phyloP scores from a whole-genome alignment of 352 stramenopile species.

The Pythium rhizo-oryzae region DNA sequence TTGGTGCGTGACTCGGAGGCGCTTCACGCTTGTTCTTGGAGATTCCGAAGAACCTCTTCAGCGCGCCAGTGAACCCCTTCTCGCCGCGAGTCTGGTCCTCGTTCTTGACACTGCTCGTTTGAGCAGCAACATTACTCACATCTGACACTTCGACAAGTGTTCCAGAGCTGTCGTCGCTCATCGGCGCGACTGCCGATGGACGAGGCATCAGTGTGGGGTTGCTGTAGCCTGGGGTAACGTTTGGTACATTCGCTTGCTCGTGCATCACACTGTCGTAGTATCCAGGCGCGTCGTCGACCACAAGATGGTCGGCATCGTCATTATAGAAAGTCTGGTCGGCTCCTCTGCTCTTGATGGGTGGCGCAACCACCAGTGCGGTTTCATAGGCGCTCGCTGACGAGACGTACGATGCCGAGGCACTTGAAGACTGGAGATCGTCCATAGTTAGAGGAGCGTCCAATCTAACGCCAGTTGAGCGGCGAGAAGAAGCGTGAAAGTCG shows the following conservation, averaged over 20 bases:
- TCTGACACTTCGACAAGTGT: slow-evolving; percentile 45
- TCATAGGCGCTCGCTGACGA: slow-evolving; percentile 5
- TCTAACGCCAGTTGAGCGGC: neutral
- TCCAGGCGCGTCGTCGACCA: slow-evolving; percentile 61
- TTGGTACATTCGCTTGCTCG: neutral
- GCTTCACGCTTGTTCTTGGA: slow-evolving; percentile 19
- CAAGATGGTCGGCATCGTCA: slow-evolving; percentile 41
- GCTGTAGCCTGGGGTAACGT: slow-evolving; percentile 2
- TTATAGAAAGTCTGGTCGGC: slow-evolving; percentile 29
- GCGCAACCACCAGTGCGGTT: neutral
- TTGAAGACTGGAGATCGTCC: slow-evolving; percentile 18
- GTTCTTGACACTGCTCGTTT: neutral
- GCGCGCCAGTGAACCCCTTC: slow-evolving; percentile 44
- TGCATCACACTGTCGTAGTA: slow-evolving; percentile 48
- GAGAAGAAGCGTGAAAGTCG: neutral
- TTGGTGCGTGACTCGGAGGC: neutral
- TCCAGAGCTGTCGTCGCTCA: slow-evolving; percentile 36
- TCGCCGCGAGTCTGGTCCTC: slow-evolving; percentile 16
- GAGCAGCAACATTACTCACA: neutral
- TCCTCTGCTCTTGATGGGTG: slow-evolving; percentile 4
- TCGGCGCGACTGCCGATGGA: slow-evolving; percentile 13
- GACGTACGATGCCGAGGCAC: slow-evolving; percentile 21
- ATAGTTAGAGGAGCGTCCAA: slow-evolving; percentile 14
- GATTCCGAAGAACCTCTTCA: slow-evolving; percentile 78
- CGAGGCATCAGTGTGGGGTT: slow-evolving; percentile 10